These are phyloP conservation scores for Hyphodiscus sp. DNA, from an alignment of 2,329 filamentous ascomycete species.

Conservation along the genomic window DNA sequence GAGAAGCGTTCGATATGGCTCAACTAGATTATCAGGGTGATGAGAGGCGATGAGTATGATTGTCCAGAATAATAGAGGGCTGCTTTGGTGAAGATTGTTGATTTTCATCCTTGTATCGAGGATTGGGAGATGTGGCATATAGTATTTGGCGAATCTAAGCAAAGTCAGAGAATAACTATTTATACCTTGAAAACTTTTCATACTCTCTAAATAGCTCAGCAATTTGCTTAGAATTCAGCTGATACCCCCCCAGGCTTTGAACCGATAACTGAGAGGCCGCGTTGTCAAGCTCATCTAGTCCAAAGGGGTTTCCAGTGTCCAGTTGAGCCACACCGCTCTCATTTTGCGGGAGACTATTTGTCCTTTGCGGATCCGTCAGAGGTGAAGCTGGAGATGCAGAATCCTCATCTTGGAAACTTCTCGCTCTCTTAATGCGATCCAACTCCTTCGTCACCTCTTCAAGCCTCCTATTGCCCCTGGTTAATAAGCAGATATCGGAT, in stretches of 20 bases:
- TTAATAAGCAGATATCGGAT: not conserved
- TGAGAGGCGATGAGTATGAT: conserved; percentile 2
- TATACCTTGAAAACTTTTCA: not conserved
- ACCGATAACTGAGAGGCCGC: not conserved
- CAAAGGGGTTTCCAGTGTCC: not conserved
- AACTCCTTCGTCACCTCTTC: conserved; percentile 1
- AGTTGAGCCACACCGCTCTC: not conserved
- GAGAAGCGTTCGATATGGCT: not conserved
- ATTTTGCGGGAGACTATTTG: not conserved
- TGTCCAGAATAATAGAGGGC: conserved; percentile 3
- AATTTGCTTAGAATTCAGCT: not conserved
- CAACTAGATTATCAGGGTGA: not conserved
- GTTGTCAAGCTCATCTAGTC: not conserved
- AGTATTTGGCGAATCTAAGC: not conserved
- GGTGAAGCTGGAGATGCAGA: not conserved
- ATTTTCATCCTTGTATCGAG: conserved; percentile 1
- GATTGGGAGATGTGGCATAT: conserved; percentile 2
- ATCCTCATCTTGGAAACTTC: conserved; percentile 1
- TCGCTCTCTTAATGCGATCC: conserved; percentile 2
- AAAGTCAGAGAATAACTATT: not conserved
- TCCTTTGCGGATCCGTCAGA: not conserved
- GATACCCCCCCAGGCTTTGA: conserved; percentile 1
- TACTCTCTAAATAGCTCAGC: not conserved
- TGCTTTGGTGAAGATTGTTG: not conserved
- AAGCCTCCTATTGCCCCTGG: not conserved